These are phyloP conservation scores for Fusarium nematophilum DNA, from an alignment of 2,329 filamentous ascomycete genomes.

Conservation along the genomic window DNA sequence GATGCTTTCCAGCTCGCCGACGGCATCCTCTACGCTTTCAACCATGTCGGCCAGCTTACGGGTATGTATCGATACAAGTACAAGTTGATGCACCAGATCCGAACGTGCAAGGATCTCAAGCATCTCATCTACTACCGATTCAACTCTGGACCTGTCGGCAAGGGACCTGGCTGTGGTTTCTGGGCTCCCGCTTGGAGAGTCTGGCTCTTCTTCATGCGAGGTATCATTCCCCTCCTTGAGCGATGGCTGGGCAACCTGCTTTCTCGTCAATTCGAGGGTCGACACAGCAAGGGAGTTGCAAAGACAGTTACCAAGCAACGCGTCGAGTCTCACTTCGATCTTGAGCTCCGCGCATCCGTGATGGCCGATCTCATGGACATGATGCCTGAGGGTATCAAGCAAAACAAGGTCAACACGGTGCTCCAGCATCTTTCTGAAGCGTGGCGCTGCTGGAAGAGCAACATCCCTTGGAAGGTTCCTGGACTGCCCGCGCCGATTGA, in stretches of 20 bases:
- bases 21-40: constrained; percentile 99
- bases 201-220: constrained; percentile 99
- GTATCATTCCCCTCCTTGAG: constrained; percentile 95
- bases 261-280: constrained; percentile 96
- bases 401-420: constrained; percentile 99
- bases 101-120: constrained; percentile 98
- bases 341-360: constrained; percentile 95
- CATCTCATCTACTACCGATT: constrained; percentile 99
- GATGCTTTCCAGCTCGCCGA: constrained; percentile 99
- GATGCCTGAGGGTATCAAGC: constrained; percentile 99
- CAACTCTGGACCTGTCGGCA: constrained; percentile 95
- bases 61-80: constrained; percentile 99
- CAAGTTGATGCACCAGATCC: constrained; percentile 99
- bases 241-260: constrained; percentile 97
- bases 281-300: constrained; percentile 97
- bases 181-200: constrained; percentile 99
- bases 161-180: constrained; percentile 97
- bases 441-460: constrained; percentile 99
- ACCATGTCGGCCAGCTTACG: constrained; percentile 96
- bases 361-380: constrained; percentile 99
- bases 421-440: constrained; percentile 97
- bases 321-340: constrained; percentile 97
- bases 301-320: constrained; percentile 99
- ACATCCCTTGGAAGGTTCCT: constrained; percentile 99
- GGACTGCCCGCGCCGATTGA: constrained; percentile 96